phyloP scores from a whole-genome alignment of 768 basidiomycete species.

The Dioszegia crocea region DNA sequence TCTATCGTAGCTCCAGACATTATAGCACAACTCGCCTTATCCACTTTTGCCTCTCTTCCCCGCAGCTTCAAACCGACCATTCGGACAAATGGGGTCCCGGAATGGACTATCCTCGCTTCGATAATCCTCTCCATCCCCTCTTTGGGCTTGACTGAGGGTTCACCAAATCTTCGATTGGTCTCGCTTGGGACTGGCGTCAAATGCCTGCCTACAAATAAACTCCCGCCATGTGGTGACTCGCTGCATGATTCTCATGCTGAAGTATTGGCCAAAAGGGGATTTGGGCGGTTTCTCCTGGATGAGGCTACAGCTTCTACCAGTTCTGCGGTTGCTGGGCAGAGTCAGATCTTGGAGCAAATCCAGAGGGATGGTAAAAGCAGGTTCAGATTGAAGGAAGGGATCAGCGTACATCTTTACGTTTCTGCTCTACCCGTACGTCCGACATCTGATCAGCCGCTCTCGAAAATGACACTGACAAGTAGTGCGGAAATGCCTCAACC shows the following conservation, averaged over 20 bases:
- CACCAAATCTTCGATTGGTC: background rate
- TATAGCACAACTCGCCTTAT: conserved; percentile 29
- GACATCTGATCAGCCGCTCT: background rate
- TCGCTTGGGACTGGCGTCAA: conserved; percentile 68
- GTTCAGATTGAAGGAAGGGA: conserved; percentile 54
- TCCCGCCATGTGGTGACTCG: conserved; percentile 68
- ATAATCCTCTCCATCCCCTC: conserved; percentile 33
- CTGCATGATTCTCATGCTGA: conserved; percentile 91
- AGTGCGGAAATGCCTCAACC: conserved; percentile 88
- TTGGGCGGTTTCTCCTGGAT: conserved; percentile 71
- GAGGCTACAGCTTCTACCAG: conserved; percentile 59
- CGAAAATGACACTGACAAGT: conserved; percentile 13
- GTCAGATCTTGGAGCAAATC: conserved; percentile 13
- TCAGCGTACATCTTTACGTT: conserved; percentile 65
- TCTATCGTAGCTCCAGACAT: conserved; percentile 5
- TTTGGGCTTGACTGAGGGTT: background rate
- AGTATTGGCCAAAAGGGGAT: conserved; percentile 76
- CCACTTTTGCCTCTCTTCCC: conserved; percentile 33
- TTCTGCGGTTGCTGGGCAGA: no score
- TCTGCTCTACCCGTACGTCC: conserved; percentile 63
- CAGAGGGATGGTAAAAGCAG: conserved; percentile 10
- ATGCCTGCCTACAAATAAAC: conserved; percentile 63
- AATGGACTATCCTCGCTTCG: conserved; percentile 51
- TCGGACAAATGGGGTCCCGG: conserved; percentile 38
- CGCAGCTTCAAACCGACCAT: conserved; percentile 41